A percentile compares a stretch with the other conserved stretches of the same genome.
Conservation (phyloP, 2,329 filamentous ascomycete genomes). For the Pseudodiploospora longispora region DNA sequence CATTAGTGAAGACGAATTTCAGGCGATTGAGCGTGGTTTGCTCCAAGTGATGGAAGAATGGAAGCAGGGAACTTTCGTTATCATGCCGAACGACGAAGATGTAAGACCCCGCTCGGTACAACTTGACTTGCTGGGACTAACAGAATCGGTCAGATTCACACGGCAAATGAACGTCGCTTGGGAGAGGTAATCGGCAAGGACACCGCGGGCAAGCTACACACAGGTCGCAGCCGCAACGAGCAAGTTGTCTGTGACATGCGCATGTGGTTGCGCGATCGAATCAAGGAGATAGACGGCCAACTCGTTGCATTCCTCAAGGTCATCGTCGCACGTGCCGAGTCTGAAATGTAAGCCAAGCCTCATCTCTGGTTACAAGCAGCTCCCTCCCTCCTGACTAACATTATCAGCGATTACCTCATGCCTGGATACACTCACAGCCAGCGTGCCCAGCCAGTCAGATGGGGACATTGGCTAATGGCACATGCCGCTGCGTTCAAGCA, state of each 20-base stretch:
- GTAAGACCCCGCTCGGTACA: slow-evolving; percentile 17
- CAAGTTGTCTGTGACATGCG: slow-evolving; percentile 68
- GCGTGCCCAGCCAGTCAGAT: slow-evolving; percentile 17
- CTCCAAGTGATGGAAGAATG: slow-evolving; percentile 48
- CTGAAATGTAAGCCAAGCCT: slow-evolving; percentile 19
- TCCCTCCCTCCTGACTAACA: slow-evolving; percentile 13
- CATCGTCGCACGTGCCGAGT: slow-evolving; percentile 15
- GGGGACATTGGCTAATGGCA: slow-evolving; percentile 16
- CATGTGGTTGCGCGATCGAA: slow-evolving; percentile 42
- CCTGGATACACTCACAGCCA: slow-evolving; percentile 21
- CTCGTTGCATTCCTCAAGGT: slow-evolving; percentile 18
- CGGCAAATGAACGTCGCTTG: slow-evolving; percentile 47
- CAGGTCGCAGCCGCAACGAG: slow-evolving; percentile 62
- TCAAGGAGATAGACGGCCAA: slow-evolving; percentile 16
- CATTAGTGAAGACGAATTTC: slow-evolving; percentile 64
- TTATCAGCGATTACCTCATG: slow-evolving; percentile 18
- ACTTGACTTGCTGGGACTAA: slow-evolving; percentile 12
- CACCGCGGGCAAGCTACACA: slow-evolving; percentile 65
- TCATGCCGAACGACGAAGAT: slow-evolving; percentile 48
- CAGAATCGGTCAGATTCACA: slow-evolving; percentile 32
- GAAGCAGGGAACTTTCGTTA: slow-evolving; percentile 41
- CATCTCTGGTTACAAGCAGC: slow-evolving; percentile 8
- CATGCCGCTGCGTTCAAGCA: slow-evolving; percentile 15
- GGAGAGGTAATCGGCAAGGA: slow-evolving; percentile 64
- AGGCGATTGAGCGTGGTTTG: slow-evolving; percentile 65